phyloP scores from a whole-genome alignment of 2,329 filamentous ascomycete species.

The Stachybotrys chlorohalonatus region DNA sequence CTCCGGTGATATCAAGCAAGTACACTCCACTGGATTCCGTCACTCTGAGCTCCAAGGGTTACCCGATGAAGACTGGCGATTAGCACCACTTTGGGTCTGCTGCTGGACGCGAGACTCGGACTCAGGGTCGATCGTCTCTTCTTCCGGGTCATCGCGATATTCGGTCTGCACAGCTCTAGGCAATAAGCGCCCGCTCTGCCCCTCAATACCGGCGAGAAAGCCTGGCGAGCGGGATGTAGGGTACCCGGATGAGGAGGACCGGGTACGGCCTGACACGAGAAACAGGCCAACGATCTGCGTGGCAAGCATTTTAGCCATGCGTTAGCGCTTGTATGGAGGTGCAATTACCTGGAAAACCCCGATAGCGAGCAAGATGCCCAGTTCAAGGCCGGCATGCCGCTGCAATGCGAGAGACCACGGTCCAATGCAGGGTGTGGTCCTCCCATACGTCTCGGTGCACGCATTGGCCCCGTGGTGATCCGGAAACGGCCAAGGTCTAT shows the following conservation, averaged over 20 bases:
- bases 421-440: constrained; percentile 34
- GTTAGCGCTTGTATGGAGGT: not conserved
- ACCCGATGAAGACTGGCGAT: not conserved
- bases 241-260: not conserved
- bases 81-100: not conserved
- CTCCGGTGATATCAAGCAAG: too few species aligned
- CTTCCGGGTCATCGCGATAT: not conserved
- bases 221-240: not conserved
- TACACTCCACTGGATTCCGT: too few species aligned
- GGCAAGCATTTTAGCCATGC: not conserved
- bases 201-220: not conserved
- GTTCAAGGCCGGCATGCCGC: constrained; percentile 33
- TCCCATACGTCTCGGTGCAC: constrained; percentile 35
- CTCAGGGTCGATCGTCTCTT: not conserved
- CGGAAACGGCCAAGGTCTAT: constrained; percentile 49
- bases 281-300: not conserved
- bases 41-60: not conserved
- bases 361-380: constrained; percentile 35
- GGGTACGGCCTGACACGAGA: not conserved
- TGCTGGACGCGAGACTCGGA: not conserved
- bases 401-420: constrained; percentile 32
- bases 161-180: not conserved
- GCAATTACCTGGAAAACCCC: constrained; percentile 37
- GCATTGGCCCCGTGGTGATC: constrained; percentile 23
- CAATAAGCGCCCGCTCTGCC: not conserved